Evolutionary conservation across 176 grass and related monocot species (phyloP).

Genomic region (Oryza nivara): DNA sequence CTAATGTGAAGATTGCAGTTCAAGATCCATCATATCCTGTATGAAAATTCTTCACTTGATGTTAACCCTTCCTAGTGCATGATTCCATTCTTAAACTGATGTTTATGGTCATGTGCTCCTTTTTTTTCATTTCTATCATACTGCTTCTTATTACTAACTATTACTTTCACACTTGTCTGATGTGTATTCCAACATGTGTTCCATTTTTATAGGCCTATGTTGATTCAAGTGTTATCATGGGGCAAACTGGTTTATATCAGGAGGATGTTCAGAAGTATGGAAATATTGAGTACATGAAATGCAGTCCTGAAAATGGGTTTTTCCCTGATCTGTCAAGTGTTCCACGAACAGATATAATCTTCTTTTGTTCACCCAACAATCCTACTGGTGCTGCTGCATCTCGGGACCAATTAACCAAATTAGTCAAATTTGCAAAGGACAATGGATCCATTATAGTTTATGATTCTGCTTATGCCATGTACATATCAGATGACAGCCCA

Average conservation of each 20-base stretch:
- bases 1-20: conserved; percentile 77
- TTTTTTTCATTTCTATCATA: not conserved
- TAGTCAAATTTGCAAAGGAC: conserved; percentile 90
- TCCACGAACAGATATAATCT: conserved; percentile 78
- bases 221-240: conserved; percentile 94
- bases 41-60: conserved; percentile 31
- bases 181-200: conserved; percentile 8
- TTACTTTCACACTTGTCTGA: conserved; percentile 4
- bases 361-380: conserved; percentile 97
- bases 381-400: conserved; percentile 85
- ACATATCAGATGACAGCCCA: conserved; percentile 86
- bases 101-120: not conserved
- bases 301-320: conserved; percentile 91
- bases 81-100: not conserved
- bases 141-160: conserved; percentile 5
- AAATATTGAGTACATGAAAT: conserved; percentile 93
- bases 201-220: conserved; percentile 75
- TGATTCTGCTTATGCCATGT: conserved; percentile 99
- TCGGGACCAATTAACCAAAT: conserved; percentile 68
- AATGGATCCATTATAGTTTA: conserved; percentile 89
- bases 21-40: conserved; percentile 99
- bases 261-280: conserved; percentile 83
- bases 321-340: conserved; percentile 83
- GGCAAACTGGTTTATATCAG: conserved; percentile 76
- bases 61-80: not conserved